phyloP scores from a whole-genome alignment of 164 flowering plant species.

The Umbilicus rupestris region DNA sequence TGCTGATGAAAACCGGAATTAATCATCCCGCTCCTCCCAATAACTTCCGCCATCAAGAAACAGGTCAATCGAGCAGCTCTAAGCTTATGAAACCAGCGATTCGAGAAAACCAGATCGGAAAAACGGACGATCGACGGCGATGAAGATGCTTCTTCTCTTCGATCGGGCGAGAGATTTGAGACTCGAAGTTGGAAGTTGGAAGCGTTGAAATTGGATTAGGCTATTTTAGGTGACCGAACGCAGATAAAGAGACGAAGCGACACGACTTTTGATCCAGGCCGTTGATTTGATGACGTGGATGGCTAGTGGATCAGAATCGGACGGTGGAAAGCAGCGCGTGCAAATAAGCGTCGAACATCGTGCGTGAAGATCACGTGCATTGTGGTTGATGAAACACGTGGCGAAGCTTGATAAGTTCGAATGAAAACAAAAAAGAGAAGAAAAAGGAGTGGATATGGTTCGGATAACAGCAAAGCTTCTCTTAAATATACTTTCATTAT shows the following conservation, averaged over 20 bases:
- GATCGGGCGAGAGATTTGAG: background rate
- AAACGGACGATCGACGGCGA: background rate
- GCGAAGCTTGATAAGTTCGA: too few species aligned
- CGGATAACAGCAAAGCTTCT: too few species aligned
- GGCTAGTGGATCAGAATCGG: too few species aligned
- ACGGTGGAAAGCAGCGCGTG: background rate
- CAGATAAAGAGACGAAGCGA: background rate
- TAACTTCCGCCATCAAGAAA: conserved; percentile 21
- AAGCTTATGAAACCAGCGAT: background rate
- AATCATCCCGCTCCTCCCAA: conserved; percentile 18
- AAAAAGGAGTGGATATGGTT: too few species aligned
- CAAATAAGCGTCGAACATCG: background rate
- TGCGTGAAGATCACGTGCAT: too few species aligned
- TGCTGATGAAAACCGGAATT: conserved; percentile 13
- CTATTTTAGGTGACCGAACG: background rate
- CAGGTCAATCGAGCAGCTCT: background rate
- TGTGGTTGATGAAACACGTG: too few species aligned
- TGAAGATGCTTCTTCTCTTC: background rate
- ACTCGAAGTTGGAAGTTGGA: background rate
- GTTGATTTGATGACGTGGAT: background rate
- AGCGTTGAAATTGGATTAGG: background rate
- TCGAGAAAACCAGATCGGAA: background rate
- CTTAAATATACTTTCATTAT: too few species aligned
- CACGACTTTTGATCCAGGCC: background rate
- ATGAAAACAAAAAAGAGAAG: too few species aligned